phyloP scores from a whole-genome alignment of 768 basidiomycete genomes.

The Artomyces pyxidatus region DNA sequence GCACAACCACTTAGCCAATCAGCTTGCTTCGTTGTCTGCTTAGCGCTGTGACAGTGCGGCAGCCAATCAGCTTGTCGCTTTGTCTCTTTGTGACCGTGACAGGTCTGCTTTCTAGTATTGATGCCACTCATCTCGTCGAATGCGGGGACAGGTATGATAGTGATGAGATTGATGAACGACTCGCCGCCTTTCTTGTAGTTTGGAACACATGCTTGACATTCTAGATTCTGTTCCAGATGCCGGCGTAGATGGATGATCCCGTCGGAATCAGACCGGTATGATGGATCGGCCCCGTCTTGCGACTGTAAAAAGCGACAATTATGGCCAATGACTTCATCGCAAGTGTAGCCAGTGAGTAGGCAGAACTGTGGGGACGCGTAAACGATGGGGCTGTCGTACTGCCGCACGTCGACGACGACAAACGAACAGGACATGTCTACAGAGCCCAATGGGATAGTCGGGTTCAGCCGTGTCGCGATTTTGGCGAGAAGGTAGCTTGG shows the following conservation, averaged over 20 bases:
- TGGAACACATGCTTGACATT: conserved; percentile 80
- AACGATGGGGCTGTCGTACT: conserved; percentile 79
- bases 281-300: conserved; percentile 54
- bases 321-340: conserved; percentile 71
- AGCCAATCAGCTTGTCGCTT: no score
- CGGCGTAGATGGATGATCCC: conserved; percentile 63
- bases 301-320: conserved; percentile 91
- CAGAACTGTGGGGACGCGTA: conserved; percentile 86
- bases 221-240: conserved; percentile 63
- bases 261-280: conserved; percentile 54
- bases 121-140: conserved; percentile 44
- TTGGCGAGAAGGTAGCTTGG: conserved; percentile 76
- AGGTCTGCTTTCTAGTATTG: no score
- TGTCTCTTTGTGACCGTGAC: no score
- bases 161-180: conserved; percentile 88
- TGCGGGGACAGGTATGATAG: conserved; percentile 77
- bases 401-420: conserved; percentile 76
- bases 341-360: conserved; percentile 63
- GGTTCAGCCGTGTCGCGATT: conserved; percentile 66
- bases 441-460: conserved; percentile 77
- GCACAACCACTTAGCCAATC: no score
- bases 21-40: no score
- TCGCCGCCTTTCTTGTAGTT: conserved; percentile 83
- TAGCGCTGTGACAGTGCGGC: no score
- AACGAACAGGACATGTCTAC: conserved; percentile 93